Percentiles rank a stretch among this genome's conserved stretches.
These are phyloP conservation scores for Choiromyces venosus DNA, from an alignment of 495 filamentous ascomycete genomes.

Conservation along the genomic window DNA sequence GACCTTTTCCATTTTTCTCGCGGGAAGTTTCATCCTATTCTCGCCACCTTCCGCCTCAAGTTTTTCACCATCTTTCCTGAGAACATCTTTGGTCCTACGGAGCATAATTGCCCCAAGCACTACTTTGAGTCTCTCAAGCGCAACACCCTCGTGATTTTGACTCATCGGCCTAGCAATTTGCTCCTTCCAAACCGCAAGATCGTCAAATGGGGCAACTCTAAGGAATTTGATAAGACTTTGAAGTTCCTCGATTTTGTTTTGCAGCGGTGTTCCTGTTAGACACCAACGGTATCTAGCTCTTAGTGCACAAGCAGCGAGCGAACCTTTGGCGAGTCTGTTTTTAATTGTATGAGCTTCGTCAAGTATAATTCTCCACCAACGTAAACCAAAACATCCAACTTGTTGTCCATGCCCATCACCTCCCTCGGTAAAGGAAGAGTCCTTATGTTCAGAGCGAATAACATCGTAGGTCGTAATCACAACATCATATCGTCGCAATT, in stretches of 20 bases:
- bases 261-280: conserved; percentile 89
- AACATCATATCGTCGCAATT: conserved; percentile 80
- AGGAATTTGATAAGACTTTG: conserved; percentile 90
- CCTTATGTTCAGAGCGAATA: conserved; percentile 77
- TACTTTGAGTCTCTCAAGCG: conserved; percentile 77
- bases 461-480: conserved; percentile 98
- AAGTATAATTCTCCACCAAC: conserved; percentile 92
- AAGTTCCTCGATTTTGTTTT: conserved; percentile 96
- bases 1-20: conserved; percentile 77
- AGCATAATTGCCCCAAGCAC: conserved; percentile 94
- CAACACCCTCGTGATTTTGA: conserved; percentile 75
- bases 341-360: conserved; percentile 98
- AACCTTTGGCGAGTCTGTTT: conserved; percentile 91
- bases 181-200: conserved; percentile 75
- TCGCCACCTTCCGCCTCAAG: conserved; percentile 50
- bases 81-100: conserved; percentile 86
- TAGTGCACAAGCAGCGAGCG: conserved; percentile 77
- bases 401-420: conserved; percentile 26
- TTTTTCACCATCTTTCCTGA: conserved; percentile 74
- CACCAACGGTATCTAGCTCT: conserved; percentile 87
- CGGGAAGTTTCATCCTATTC: conserved; percentile 64
- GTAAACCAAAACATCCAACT: conserved; percentile 77
- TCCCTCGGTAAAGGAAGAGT: conserved; percentile 46
- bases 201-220: conserved; percentile 82
- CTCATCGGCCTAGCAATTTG: conserved; percentile 82